These are phyloP conservation scores for Pilobolus umbonatus DNA, from an alignment of 192 early-diverging fungal genomes.

Conservation along the genomic window DNA sequence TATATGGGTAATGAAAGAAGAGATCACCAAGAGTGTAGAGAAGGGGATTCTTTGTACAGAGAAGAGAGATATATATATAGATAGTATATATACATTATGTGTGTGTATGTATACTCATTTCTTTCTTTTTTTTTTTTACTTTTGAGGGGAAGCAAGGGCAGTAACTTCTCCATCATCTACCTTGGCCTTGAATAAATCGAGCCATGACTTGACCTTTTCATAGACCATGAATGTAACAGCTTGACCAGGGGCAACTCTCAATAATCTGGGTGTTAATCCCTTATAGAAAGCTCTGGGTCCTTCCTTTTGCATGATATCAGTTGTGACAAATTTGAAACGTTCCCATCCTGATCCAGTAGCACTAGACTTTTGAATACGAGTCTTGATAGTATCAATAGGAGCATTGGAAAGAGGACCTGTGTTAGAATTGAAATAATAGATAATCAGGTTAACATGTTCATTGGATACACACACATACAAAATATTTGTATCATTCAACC, in stretches of 20 bases:
- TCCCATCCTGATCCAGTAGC: slow-evolving; percentile 68
- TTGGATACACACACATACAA: not conserved
- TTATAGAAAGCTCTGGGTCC: slow-evolving; percentile 93
- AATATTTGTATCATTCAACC: too few species aligned
- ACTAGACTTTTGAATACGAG: slow-evolving; percentile 88
- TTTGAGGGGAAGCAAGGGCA: slow-evolving; percentile 2
- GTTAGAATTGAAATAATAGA: not conserved
- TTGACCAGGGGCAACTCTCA: slow-evolving; percentile 95
- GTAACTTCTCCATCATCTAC: slow-evolving; percentile 11
- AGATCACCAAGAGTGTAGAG: too few species aligned
- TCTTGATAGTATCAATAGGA: slow-evolving; percentile 98
- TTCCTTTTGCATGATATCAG: slow-evolving; percentile 79
- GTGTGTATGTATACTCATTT: too few species aligned
- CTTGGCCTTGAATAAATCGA: slow-evolving; percentile 39
- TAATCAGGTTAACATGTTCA: not conserved
- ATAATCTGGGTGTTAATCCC: slow-evolving; percentile 85
- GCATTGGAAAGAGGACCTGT: slow-evolving; percentile 85
- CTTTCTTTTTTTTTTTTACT: slow-evolving; percentile 16
- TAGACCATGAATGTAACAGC: slow-evolving; percentile 96
- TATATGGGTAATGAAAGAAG: too few species aligned
- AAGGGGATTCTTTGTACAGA: too few species aligned
- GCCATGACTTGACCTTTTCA: slow-evolving; percentile 77
- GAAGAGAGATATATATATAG: too few species aligned
- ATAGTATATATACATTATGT: too few species aligned
- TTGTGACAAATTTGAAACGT: slow-evolving; percentile 74